phyloP scores from a whole-genome alignment of 179 eudicot genomes.

The Nepenthes alata region DNA sequence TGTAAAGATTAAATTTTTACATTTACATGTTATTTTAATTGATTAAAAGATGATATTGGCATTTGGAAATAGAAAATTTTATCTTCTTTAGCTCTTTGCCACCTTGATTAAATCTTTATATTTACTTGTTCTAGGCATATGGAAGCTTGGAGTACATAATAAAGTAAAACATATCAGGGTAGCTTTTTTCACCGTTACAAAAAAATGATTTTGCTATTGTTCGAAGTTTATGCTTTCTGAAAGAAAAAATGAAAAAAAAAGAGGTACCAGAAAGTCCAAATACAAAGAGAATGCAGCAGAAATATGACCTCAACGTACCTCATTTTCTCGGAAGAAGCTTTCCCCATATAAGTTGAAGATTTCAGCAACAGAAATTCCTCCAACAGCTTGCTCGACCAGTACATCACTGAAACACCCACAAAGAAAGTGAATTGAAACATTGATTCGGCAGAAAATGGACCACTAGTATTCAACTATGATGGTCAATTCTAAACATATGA shows the following conservation, averaged over 20 bases:
- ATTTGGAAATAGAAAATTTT: not conserved
- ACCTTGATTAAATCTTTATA: no score
- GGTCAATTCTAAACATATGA: not conserved
- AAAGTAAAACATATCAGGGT: no score
- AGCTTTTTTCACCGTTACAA: no score
- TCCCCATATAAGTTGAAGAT: conserved; percentile 76
- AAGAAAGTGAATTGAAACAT: conserved; percentile 5
- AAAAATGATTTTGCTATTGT: no score
- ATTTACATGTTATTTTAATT: conserved; percentile 9
- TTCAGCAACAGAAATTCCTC: conserved; percentile 61
- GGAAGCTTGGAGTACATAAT: no score
- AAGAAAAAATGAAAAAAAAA: no score
- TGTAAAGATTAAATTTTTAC: conserved; percentile 50
- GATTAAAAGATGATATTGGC: not conserved
- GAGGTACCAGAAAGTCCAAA: not conserved
- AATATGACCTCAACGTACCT: conserved; percentile 38
- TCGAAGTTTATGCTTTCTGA: no score
- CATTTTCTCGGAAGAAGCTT: conserved; percentile 70
- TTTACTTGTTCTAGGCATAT: not conserved
- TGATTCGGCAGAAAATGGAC: not conserved
- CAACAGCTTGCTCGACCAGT: conserved; percentile 55
- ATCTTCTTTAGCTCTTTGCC: not conserved
- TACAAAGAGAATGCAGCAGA: not conserved
- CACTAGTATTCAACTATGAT: not conserved
- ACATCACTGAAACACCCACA: conserved; percentile 43